These are phyloP conservation scores for Agaricus blazei DNA, from an alignment of 768 basidiomycete genomes.

Conservation along the genomic window DNA sequence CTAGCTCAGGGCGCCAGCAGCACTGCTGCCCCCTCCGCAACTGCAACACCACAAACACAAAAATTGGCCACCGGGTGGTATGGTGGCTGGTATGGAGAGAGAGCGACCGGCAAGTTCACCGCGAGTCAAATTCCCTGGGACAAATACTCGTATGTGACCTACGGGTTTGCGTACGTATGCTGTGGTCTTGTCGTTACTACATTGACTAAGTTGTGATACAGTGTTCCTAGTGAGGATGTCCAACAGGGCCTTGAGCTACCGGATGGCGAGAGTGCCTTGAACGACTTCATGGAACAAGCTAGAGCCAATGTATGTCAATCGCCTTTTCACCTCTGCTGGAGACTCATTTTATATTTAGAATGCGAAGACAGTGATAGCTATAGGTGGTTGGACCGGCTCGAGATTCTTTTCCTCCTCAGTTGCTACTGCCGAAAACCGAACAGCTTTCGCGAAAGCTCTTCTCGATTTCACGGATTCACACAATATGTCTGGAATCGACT, in stretches of 20 bases:
- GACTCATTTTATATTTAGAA: constrained; percentile 27
- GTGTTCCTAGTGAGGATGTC: constrained; percentile 21
- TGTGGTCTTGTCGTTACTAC: background rate
- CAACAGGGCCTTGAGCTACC: constrained; percentile 24
- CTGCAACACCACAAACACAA: background rate
- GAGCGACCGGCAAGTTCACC: constrained; percentile 30
- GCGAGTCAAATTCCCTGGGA: constrained; percentile 54
- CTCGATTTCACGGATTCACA: constrained; percentile 43
- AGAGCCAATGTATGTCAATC: constrained; percentile 32
- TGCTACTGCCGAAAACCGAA: constrained; percentile 50
- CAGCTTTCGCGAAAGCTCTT: constrained; percentile 60
- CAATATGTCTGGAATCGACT: constrained; percentile 54
- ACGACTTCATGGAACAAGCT: constrained; percentile 49
- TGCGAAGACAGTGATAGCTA: constrained; percentile 51
- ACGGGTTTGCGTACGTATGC: constrained; percentile 63
- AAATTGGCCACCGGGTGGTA: constrained; percentile 53
- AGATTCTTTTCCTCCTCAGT: constrained; percentile 59
- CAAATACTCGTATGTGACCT: constrained; percentile 63
- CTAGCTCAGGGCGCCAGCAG: background rate
- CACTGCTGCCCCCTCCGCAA: background rate
- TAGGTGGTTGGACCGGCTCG: constrained; percentile 73
- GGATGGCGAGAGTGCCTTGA: constrained; percentile 44
- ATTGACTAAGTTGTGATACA: background rate
- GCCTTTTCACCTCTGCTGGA: background rate
- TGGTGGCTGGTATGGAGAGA: constrained; percentile 51